phyloP scores from a whole-genome alignment of 2,329 filamentous ascomycete genomes.

The Fusarium virguliforme region DNA sequence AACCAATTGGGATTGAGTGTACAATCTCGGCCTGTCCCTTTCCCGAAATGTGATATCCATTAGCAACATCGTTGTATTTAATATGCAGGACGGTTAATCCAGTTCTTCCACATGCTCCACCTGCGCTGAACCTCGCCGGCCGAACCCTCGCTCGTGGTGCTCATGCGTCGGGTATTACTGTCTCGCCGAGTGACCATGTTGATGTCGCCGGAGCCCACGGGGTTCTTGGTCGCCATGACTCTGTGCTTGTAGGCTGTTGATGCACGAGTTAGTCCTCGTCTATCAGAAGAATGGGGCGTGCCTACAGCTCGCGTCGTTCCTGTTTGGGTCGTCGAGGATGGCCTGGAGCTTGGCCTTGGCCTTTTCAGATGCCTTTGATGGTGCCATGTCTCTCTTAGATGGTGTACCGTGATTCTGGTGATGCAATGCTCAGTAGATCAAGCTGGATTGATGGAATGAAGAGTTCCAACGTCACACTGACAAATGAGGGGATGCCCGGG shows the following conservation, averaged over 20 bases:
- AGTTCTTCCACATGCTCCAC: conserved; percentile 41
- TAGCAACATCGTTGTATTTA: conserved; percentile 10
- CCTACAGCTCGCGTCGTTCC: conserved; percentile 37
- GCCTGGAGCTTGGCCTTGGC: conserved; percentile 44
- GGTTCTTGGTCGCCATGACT: conserved; percentile 40
- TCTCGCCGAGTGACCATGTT: conserved; percentile 39
- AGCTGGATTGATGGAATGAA: not conserved
- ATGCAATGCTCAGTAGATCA: not conserved
- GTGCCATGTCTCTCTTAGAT: conserved; percentile 26
- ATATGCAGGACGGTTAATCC: conserved; percentile 43
- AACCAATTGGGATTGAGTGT: not conserved
- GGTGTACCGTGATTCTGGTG: not conserved
- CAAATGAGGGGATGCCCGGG: conserved; percentile 27
- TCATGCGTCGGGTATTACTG: conserved; percentile 36
- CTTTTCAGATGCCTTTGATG: conserved; percentile 38
- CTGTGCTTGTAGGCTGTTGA: conserved; percentile 39
- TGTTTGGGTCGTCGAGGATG: conserved; percentile 36
- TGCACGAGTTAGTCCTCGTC: not conserved
- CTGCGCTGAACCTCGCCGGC: conserved; percentile 26
- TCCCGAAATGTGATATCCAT: not conserved
- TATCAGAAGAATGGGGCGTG: accelerated
- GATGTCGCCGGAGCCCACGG: conserved; percentile 33
- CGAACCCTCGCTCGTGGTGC: conserved; percentile 39
- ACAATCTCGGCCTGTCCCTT: not conserved
- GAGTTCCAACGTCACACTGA: not conserved